phyloP scores from a whole-genome alignment of 352 stramenopile genomes.

The Globisporangium acanthophoron region DNA sequence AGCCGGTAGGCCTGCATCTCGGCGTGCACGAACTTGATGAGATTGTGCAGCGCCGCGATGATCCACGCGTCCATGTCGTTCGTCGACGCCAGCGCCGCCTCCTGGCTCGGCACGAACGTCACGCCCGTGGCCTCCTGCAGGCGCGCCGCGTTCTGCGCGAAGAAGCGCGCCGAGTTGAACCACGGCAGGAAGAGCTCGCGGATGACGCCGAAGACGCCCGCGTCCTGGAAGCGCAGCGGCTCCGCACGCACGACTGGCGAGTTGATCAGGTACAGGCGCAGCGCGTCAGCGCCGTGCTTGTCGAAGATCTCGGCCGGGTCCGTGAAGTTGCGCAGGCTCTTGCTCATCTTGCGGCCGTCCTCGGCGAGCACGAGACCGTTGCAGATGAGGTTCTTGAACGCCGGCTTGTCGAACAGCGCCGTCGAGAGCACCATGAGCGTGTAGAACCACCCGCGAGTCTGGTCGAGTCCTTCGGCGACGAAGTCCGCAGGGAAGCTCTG shows the following conservation, averaged over 20 bases:
- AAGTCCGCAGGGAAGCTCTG: constrained; percentile 98
- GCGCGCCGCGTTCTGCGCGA: constrained; percentile 94
- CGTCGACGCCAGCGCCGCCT: constrained; percentile 84
- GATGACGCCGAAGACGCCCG: constrained; percentile 95
- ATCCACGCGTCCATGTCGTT: constrained; percentile 99
- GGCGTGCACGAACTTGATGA: constrained; percentile 97
- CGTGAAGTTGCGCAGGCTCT: constrained; percentile 99
- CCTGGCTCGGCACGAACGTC: constrained; percentile 89
- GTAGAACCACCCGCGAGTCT: constrained; percentile 99
- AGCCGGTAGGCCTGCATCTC: constrained; percentile 99
- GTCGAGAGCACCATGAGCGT: constrained; percentile 99
- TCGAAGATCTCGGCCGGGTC: constrained; percentile 92
- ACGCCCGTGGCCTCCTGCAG: constrained; percentile 84
- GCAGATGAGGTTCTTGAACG: constrained; percentile 99
- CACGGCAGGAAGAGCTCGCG: constrained; percentile 98
- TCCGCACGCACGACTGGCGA: constrained; percentile 99
- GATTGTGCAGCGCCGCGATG: constrained; percentile 93
- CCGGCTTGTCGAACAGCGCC: constrained; percentile 98
- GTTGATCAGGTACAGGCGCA: constrained; percentile 99
- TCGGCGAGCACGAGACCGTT: constrained; percentile 98
- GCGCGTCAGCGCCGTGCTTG: constrained; percentile 97
- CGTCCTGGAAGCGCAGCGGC: constrained; percentile 95
- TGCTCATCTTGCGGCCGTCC: constrained; percentile 99
- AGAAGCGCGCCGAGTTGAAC: constrained; percentile 99
- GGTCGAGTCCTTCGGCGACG: constrained; percentile 98